phyloP scores from a whole-genome alignment of 805 yeast genomes.

The Lipomyces sp. region DNA sequence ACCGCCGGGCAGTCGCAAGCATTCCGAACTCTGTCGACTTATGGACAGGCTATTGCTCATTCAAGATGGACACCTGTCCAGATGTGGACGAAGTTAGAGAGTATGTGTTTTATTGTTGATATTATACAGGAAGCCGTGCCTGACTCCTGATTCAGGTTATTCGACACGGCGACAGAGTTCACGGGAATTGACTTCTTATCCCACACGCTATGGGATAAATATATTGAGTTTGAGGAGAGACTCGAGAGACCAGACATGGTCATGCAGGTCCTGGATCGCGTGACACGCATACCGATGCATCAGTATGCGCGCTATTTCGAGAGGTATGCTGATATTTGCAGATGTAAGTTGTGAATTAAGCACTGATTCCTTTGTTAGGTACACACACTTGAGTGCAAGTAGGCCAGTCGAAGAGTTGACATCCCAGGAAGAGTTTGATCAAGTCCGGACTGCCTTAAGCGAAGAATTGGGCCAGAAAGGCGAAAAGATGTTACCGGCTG shows the following conservation, averaged over 20 bases:
- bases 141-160: constrained; percentile 41
- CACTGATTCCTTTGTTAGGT: constrained; percentile 25
- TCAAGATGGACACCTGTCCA: constrained; percentile 42
- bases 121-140: neutral
- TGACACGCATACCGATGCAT: constrained; percentile 67
- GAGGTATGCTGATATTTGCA: constrained; percentile 34
- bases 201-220: constrained; percentile 82
- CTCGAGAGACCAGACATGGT: constrained; percentile 52
- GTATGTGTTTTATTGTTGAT: constrained; percentile 5
- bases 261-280: constrained; percentile 47
- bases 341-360: neutral
- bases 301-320: constrained; percentile 81
- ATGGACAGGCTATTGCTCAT: constrained; percentile 49
- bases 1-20: constrained; percentile 44
- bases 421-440: constrained; percentile 40
- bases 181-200: constrained; percentile 77
- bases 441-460: constrained; percentile 41
- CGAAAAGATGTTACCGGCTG: constrained; percentile 38
- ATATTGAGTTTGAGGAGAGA: constrained; percentile 63
- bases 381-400: constrained; percentile 43
- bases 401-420: constrained; percentile 46
- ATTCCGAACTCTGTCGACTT: constrained; percentile 45
- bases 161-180: constrained; percentile 53
- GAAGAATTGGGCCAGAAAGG: constrained; percentile 16
- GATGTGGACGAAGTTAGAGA: constrained; percentile 35